Evolutionary conservation across 257 asterid species (phyloP).

Genomic region (Fraxinus pennsylvanica): DNA sequence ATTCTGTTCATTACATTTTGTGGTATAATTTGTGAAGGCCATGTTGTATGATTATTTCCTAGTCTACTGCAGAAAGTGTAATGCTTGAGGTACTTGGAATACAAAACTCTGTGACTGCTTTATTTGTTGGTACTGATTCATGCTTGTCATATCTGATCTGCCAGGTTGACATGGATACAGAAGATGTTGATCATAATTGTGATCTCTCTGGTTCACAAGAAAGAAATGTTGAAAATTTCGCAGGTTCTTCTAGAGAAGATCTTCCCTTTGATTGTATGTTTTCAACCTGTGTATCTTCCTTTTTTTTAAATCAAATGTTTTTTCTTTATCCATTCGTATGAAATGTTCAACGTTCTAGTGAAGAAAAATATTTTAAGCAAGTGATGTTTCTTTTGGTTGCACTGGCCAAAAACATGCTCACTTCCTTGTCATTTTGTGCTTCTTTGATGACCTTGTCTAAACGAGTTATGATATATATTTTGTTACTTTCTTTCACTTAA

Average conservation of each 20-base stretch:
- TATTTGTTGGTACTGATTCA: not conserved
- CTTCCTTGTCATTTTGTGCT: not conserved
- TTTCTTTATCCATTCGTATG: constrained; percentile 8
- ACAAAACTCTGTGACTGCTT: not conserved
- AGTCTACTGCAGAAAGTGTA: not conserved
- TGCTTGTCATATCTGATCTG: constrained; percentile 17
- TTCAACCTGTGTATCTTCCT: constrained; percentile 9
- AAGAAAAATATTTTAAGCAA: not conserved
- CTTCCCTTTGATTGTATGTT: constrained; percentile 49
- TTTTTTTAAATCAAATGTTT: constrained; percentile 1
- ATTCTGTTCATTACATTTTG: not conserved
- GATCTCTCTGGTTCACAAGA: constrained; percentile 46
- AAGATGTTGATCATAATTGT: constrained; percentile 53
- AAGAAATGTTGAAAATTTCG: constrained; percentile 35
- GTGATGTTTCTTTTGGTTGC: not conserved
- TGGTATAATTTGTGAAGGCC: not conserved
- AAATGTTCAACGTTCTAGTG: constrained; percentile 9
- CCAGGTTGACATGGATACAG: constrained; percentile 98
- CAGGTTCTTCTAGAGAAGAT: constrained; percentile 40
- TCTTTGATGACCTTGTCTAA: not conserved
- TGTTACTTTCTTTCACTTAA: not conserved
- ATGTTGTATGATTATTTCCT: not conserved
- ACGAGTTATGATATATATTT: no score
- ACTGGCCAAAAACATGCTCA: not conserved
- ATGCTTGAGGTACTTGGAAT: not conserved